Percentiles rank a stretch among this genome's conserved stretches.
phyloP scores from a whole-genome alignment of 2,329 filamentous ascomycete genomes.

The Hortaea sp. region DNA sequence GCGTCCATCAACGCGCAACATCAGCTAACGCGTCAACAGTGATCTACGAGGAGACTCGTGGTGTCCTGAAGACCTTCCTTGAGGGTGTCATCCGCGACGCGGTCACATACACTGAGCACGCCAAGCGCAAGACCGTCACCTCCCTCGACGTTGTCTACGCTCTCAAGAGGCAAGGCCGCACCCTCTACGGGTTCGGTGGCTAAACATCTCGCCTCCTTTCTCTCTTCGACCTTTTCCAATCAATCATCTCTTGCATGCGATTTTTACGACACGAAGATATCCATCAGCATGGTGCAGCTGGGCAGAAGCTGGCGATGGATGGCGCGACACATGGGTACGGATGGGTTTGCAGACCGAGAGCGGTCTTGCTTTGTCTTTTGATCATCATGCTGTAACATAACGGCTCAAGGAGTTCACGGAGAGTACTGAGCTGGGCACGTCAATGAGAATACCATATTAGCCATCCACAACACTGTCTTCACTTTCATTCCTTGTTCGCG shows the following conservation, averaged over 20 bases:
- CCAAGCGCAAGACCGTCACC: conserved; percentile 65
- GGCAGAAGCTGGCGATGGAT: conserved; percentile 23
- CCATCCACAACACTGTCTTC: conserved; percentile 3
- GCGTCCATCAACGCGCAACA: conserved; percentile 9
- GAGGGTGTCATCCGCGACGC: conserved; percentile 71
- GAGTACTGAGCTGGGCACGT: conserved; percentile 11
- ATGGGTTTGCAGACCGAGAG: conserved; percentile 18
- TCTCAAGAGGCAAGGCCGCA: conserved; percentile 54
- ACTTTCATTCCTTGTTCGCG: neutral
- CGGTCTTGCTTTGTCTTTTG: conserved; percentile 15
- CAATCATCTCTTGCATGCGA: conserved; percentile 18
- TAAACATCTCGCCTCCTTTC: conserved; percentile 28
- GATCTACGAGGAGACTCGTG: conserved; percentile 78
- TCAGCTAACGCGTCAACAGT: conserved; percentile 33
- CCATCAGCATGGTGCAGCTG: conserved; percentile 25
- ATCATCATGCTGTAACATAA: conserved; percentile 19
- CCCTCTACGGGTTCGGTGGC: conserved; percentile 61
- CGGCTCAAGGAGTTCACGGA: conserved; percentile 19
- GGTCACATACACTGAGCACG: conserved; percentile 74
- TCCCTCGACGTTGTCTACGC: conserved; percentile 55
- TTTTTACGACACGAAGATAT: conserved; percentile 24
- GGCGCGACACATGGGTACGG: conserved; percentile 18
- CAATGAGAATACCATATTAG: conserved; percentile 16
- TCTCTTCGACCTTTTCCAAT: conserved; percentile 4
- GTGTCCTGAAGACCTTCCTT: conserved; percentile 76